Conservation (phyloP, 2,329 filamentous ascomycete genomes). For the Alternaria angustiovoidea region DNA sequence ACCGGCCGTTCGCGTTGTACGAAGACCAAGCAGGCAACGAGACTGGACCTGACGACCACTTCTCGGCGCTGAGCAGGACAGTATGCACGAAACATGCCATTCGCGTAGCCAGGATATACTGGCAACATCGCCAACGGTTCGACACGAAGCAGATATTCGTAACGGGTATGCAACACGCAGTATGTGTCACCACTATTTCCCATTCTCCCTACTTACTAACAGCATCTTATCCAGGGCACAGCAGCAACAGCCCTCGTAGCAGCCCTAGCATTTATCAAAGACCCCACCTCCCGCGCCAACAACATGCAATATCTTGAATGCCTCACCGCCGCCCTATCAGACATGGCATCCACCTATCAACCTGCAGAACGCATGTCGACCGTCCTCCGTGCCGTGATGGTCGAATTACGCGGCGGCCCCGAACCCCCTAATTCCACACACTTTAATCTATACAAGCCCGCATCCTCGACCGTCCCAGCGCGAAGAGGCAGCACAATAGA, state of each 20-base stretch:
- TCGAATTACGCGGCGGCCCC: slow-evolving; percentile 52
- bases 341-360: slow-evolving; percentile 63
- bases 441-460: slow-evolving; percentile 38
- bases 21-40: slow-evolving; percentile 50
- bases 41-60: slow-evolving; percentile 52
- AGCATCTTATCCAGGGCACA: slow-evolving; percentile 52
- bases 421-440: slow-evolving; percentile 14
- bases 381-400: slow-evolving; percentile 62
- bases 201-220: not conserved
- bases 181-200: slow-evolving; percentile 20
- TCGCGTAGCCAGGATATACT: slow-evolving; percentile 62
- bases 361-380: slow-evolving; percentile 64
- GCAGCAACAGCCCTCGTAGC: slow-evolving; percentile 64
- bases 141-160: slow-evolving; percentile 61
- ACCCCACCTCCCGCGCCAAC: slow-evolving; percentile 49
- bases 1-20: slow-evolving; percentile 63
- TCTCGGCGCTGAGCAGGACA: slow-evolving; percentile 58
- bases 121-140: slow-evolving; percentile 63
- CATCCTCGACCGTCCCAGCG: slow-evolving; percentile 38
- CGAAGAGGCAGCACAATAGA: slow-evolving; percentile 38
- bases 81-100: slow-evolving; percentile 66
- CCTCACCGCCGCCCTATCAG: slow-evolving; percentile 60
- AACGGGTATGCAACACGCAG: slow-evolving; percentile 62
- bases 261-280: slow-evolving; percentile 53
- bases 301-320: slow-evolving; percentile 63